Percentiles rank a stretch among this genome's conserved stretches.
Conservation (phyloP, 305 asterid species). For the Rubia tinctorum region DNA sequence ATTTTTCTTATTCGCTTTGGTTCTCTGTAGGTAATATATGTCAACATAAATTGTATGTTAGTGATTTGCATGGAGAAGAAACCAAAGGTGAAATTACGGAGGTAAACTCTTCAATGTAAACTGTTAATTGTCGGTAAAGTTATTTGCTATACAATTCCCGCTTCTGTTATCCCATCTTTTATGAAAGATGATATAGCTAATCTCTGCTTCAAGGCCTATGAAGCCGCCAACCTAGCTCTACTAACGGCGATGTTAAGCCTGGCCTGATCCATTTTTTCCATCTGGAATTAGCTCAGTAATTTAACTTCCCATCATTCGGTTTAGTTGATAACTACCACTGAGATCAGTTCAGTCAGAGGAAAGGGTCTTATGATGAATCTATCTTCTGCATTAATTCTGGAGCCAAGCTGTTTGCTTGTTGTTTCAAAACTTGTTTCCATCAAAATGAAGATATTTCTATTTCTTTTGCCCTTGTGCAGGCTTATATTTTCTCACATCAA, state of each 20-base stretch:
- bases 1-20: neutral
- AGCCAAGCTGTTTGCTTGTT: neutral
- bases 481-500: conserved; percentile 15
- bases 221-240: too few species aligned
- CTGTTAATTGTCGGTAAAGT: neutral
- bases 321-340: too few species aligned
- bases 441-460: neutral
- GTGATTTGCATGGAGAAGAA: conserved; percentile 70
- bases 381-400: neutral
- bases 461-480: conserved; percentile 12
- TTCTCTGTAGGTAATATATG: conserved; percentile 40
- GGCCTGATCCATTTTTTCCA: too few species aligned
- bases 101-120: conserved; percentile 29
- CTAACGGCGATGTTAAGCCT: too few species aligned
- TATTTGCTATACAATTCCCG: neutral
- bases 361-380: neutral
- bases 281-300: too few species aligned
- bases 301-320: too few species aligned
- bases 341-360: too few species aligned
- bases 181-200: too few species aligned
- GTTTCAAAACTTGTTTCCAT: neutral
- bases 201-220: too few species aligned
- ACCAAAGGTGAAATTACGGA: conserved; percentile 64
- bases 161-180: too few species aligned
- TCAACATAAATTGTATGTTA: conserved; percentile 71